Percentiles rank a stretch among this genome's conserved stretches.
Evolutionary conservation across 768 basidiomycete species (phyloP).

Genomic region (Lactarius pseudohatsudake): DNA sequence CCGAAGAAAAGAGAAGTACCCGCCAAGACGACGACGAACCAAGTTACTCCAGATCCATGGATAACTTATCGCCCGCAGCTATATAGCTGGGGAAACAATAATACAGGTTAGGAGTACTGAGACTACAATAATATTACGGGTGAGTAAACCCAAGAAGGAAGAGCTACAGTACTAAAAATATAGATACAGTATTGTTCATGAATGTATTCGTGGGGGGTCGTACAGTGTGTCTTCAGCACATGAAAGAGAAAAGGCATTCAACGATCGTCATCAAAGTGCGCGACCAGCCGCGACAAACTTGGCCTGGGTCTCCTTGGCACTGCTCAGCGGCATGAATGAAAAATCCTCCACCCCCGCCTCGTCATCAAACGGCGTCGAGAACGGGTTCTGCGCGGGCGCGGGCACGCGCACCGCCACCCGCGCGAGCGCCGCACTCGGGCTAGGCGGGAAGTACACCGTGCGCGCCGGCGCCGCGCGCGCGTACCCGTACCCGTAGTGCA

Average conservation of each 20-base stretch:
- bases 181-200: slow-evolving; percentile 2
- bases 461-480: not conserved
- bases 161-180: not conserved
- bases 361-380: slow-evolving; percentile 80
- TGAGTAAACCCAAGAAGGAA: not conserved
- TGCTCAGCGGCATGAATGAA: slow-evolving; percentile 14
- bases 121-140: not conserved
- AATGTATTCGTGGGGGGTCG: not conserved
- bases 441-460: slow-evolving; percentile 29
- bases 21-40: not conserved
- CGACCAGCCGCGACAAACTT: slow-evolving; percentile 11
- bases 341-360: slow-evolving; percentile 37
- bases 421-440: slow-evolving; percentile 46
- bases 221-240: not conserved
- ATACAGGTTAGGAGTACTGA: not conserved
- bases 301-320: not conserved
- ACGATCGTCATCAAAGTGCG: slow-evolving; percentile 16
- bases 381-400: slow-evolving; percentile 54
- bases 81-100: not conserved
- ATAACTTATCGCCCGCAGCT: slow-evolving; percentile 59
- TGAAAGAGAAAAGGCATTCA: not conserved
- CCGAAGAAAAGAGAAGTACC: not conserved
- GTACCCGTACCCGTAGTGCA: slow-evolving; percentile 21
- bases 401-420: slow-evolving; percentile 33
- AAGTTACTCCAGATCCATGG: slow-evolving; percentile 59